Percentiles rank a stretch among this genome's conserved stretches.
phyloP scores from a whole-genome alignment of 1,139 yeast genomes.

The Suhomyces panamericanus region DNA sequence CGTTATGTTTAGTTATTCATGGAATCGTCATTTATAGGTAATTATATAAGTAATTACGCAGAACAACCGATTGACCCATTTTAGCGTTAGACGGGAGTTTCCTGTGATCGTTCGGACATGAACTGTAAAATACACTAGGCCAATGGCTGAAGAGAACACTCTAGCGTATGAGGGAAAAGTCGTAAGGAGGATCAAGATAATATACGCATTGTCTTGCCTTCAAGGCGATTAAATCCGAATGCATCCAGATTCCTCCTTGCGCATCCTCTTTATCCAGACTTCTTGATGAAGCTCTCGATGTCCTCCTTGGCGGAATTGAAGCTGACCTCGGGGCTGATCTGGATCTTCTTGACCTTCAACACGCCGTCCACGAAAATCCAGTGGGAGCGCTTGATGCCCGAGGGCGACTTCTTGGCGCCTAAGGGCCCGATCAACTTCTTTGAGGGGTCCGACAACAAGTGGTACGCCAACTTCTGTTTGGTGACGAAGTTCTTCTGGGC shows the following conservation, averaged over 20 bases:
- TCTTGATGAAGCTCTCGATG: constrained; percentile 36
- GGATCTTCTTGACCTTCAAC: constrained; percentile 61
- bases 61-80: no score
- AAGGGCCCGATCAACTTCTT: constrained; percentile 65
- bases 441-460: constrained; percentile 74
- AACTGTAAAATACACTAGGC: no score
- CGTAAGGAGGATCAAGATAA: no score
- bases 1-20: no score
- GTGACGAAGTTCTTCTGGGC: constrained; percentile 75
- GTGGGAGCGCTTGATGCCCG: constrained; percentile 82
- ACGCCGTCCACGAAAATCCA: constrained; percentile 85
- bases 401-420: constrained; percentile 81
- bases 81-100: no score
- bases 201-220: no score
- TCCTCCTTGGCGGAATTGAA: constrained; percentile 60
- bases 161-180: background rate
- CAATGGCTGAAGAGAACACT: background rate
- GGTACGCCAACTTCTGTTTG: constrained; percentile 72
- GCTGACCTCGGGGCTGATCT: constrained; percentile 79
- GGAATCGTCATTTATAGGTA: no score
- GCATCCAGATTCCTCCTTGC: no score
- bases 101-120: no score
- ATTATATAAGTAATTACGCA: no score
- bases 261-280: background rate
- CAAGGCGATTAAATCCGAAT: background rate